Conservation (phyloP, 495 filamentous ascomycete species). For the Penicillium cataractarum region DNA sequence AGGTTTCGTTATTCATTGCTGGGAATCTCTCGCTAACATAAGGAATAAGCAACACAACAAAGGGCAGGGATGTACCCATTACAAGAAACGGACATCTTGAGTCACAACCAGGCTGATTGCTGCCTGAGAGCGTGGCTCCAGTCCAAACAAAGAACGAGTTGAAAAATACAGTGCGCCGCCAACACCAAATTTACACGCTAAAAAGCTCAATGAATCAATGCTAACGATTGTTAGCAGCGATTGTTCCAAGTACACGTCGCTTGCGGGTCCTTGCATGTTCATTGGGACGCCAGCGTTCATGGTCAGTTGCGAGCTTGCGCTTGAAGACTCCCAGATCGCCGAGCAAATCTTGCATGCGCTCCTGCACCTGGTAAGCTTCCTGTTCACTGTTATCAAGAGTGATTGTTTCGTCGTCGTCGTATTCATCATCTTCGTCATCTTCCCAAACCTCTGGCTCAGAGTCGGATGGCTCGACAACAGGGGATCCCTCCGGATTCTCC, state of each 20-base stretch:
- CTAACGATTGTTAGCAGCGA: slow-evolving; percentile 40
- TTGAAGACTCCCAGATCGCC: slow-evolving; percentile 80
- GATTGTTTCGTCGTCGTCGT: slow-evolving; percentile 20
- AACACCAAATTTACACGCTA: slow-evolving; percentile 28
- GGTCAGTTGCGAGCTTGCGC: slow-evolving; percentile 80
- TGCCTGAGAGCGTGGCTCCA: slow-evolving; percentile 15
- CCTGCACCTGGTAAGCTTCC: slow-evolving; percentile 63
- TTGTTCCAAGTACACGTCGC: slow-evolving; percentile 41
- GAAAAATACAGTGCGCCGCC: slow-evolving; percentile 23
- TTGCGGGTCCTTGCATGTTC: slow-evolving; percentile 30
- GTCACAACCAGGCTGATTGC: slow-evolving; percentile 7
- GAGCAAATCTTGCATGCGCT: slow-evolving; percentile 69
- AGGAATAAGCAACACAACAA: slow-evolving; percentile 27
- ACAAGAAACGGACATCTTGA: neutral
- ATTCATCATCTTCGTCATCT: slow-evolving; percentile 26
- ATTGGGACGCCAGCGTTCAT: slow-evolving; percentile 54
- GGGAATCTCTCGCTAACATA: slow-evolving; percentile 30
- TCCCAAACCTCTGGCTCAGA: slow-evolving; percentile 47
- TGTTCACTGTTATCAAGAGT: slow-evolving; percentile 25
- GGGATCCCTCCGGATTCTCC: slow-evolving; percentile 45
- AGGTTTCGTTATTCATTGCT: slow-evolving; percentile 33
- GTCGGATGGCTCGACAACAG: slow-evolving; percentile 25
- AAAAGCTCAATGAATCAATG: slow-evolving; percentile 22
- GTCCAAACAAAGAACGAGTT: slow-evolving; percentile 19
- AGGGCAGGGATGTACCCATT: slow-evolving; percentile 13